Evolutionary conservation across 495 filamentous ascomycete genomes (phyloP), one percentile per base, ranked within the genome.

Genomic region (Penicillium goetzii): DNA sequence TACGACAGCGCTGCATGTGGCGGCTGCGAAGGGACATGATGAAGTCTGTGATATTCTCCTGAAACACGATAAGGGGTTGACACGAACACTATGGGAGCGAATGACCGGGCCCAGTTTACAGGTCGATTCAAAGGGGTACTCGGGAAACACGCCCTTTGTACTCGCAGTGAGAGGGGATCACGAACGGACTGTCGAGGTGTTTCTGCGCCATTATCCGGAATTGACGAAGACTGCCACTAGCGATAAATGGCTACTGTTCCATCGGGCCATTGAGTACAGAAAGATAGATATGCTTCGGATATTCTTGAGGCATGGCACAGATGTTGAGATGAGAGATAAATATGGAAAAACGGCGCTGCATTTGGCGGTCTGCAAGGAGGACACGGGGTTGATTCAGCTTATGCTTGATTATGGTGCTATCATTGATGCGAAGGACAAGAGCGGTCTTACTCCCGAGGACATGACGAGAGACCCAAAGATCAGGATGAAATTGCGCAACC

Each of bases 31-130:
- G 15, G 61, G 61, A 4, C 32, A 63, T 53, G 5, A 53, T 58
- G 61, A 63, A n/a, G 45, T 58, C 26, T 63, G 61, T 15, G 61
- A 63, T 7, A 33, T 53, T 25, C 33, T 63, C 0, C 32, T 63
- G 10, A 58, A 52, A 26, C 55, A 63, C 34, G 61, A 63, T 21
- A 63, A 52, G 33, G 4, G 10, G 0, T 32, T 63, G 4, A 40
- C 10, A 2, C 53, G 61, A 28, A 41, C 55, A 11, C 11, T 58
- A 5, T 63, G 61, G 55, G 55, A 52, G 1, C 45, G 55, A 12
- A n/a, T 63, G 14, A 41, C 26, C 41, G 61, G 61, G 17, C 61
- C 61, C 15, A 63, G 55, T 26, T 52, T 63, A 21, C 12, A 38
- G 40, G 61, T 63, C 4, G 12, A 63, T 28, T 9, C 30, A n/a